These are phyloP conservation scores for Phytophthora cactorum DNA, from an alignment of 352 stramenopile species.

Conservation along the genomic window DNA sequence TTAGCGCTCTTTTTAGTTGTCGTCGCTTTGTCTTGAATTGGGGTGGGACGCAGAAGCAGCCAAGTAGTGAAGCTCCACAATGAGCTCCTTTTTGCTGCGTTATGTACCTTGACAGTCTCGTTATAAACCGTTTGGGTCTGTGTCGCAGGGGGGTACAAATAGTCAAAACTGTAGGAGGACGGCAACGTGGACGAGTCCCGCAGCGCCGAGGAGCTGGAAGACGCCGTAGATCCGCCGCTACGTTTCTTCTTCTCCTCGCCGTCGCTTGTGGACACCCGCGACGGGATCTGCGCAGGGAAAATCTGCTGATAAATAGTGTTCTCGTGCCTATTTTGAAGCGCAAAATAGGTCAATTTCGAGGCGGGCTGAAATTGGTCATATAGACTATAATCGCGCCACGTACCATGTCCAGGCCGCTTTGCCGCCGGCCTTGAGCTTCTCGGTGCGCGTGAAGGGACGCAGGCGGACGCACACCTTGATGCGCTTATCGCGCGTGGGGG, in stretches of 20 bases:
- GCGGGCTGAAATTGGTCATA: constrained; percentile 3
- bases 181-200: constrained; percentile 48
- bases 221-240: constrained; percentile 39
- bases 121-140: constrained; percentile 86
- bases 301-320: constrained; percentile 92
- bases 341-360: constrained; percentile 8
- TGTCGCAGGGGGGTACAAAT: constrained; percentile 78
- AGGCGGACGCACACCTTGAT: constrained; percentile 85
- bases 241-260: constrained; percentile 41
- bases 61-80: constrained; percentile 15
- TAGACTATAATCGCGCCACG: not conserved
- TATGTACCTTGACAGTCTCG: constrained; percentile 67
- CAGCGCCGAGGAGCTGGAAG: constrained; percentile 40
- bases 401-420: constrained; percentile 88
- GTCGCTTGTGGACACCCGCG: constrained; percentile 31
- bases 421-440: constrained; percentile 67
- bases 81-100: not conserved
- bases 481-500: constrained; percentile 56
- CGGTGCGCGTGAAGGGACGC: constrained; percentile 77
- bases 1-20: not conserved
- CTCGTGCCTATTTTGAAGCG: constrained; percentile 61
- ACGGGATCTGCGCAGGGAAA: constrained; percentile 67
- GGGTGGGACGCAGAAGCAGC: constrained; percentile 24
- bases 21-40: constrained; percentile 13
- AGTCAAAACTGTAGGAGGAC: constrained; percentile 88